phyloP scores from a whole-genome alignment of 2,329 filamentous ascomycete species.

The Talaromyces islandicus region DNA sequence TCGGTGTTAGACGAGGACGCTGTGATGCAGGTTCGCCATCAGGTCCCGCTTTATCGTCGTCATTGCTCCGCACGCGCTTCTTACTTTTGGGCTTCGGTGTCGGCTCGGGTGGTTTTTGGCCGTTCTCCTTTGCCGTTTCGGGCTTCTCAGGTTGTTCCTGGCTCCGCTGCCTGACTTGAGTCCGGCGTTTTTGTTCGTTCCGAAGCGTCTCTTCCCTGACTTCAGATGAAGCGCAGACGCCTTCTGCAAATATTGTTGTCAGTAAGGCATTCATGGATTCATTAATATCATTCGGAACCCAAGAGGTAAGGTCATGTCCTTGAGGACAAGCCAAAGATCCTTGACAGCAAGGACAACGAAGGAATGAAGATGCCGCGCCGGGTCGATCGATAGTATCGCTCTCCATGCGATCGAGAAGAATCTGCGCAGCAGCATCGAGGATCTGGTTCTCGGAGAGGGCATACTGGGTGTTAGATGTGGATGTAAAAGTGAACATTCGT shows the following conservation, averaged over 20 bases:
- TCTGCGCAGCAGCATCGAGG: conserved; percentile 2
- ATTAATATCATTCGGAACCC: neutral
- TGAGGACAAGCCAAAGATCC: neutral
- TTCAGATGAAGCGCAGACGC: neutral
- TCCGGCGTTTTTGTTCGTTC: neutral
- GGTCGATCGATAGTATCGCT: neutral
- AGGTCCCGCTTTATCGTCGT: neutral
- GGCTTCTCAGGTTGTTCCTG: neutral
- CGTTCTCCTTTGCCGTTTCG: neutral
- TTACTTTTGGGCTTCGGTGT: conserved; percentile 6
- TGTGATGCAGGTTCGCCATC: conserved; percentile 4
- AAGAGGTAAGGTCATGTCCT: conserved; percentile 4
- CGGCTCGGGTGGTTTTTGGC: neutral
- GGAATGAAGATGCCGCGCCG: neutral
- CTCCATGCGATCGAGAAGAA: conserved; percentile 1
- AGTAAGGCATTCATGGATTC: conserved; percentile 1
- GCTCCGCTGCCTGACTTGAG: neutral
- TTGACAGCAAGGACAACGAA: conserved; percentile 8
- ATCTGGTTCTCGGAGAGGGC: conserved; percentile 6
- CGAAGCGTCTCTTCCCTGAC: neutral
- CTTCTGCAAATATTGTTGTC: conserved; percentile 6
- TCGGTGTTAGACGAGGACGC: conserved; percentile 1
- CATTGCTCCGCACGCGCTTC: conserved; percentile 3
- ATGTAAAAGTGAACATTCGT: neutral
- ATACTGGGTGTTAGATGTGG: neutral